Conservation (phyloP, 2,329 filamentous ascomycete genomes). For the Fusarium nematophilum region DNA sequence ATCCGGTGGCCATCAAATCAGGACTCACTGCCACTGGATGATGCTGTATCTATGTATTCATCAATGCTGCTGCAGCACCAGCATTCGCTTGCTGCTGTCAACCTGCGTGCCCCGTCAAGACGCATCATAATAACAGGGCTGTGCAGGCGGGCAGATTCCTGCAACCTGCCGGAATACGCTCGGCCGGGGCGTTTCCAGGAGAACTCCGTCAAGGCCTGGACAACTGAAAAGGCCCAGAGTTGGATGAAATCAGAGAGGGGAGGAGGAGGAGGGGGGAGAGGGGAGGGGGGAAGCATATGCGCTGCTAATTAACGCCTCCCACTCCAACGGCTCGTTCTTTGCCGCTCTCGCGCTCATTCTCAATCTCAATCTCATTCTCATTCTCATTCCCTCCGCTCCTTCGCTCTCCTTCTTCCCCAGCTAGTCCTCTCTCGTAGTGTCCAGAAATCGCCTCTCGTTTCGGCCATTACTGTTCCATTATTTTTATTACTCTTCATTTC, state of each 20-base stretch:
- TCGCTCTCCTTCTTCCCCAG: constrained; percentile 1
- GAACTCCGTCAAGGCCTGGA: constrained; percentile 10
- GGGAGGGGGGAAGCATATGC: too few relatives aligned
- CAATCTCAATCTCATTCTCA: constrained; percentile 12
- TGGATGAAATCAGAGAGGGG: constrained; percentile 14
- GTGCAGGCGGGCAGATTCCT: constrained; percentile 6
- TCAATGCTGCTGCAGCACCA: too few relatives aligned
- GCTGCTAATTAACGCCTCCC: constrained; percentile 41
- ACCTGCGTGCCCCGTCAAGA: too few relatives aligned
- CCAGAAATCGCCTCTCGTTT: constrained; percentile 19
- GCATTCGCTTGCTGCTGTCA: too few relatives aligned
- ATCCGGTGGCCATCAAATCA: too few relatives aligned
- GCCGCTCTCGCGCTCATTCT: constrained; percentile 8
- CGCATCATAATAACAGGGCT: constrained; percentile 4
- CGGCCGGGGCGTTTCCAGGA: constrained; percentile 7
- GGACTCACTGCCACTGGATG: too few relatives aligned
- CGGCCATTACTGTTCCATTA: constrained; percentile 8
- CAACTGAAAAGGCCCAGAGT: too few relatives aligned
- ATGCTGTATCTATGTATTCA: too few relatives aligned
- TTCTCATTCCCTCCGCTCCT: constrained; percentile 1
- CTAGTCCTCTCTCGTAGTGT: constrained; percentile 9
- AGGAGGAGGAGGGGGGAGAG: too few relatives aligned
- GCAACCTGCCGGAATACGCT: not conserved
- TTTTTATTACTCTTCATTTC: too few relatives aligned
- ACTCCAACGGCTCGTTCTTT: constrained; percentile 22